Base-by-base conservation (phyloP, 495 filamentous ascomycete genomes). In the Aspergillus heteromorphus region DNA sequence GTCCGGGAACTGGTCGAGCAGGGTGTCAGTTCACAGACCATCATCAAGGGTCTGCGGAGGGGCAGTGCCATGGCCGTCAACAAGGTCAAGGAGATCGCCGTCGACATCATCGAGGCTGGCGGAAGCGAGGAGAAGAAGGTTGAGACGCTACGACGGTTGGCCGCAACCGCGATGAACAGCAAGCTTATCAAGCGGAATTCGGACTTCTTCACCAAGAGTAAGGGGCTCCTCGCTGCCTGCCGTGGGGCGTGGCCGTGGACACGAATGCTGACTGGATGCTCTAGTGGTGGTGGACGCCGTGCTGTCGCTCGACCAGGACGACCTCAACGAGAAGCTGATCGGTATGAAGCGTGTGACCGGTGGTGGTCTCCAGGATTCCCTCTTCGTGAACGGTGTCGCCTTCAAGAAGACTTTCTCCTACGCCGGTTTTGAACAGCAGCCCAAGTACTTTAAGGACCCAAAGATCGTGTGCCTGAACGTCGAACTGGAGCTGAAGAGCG, bases 341-440 rank as follows among this genome's bases (percentile, higher is more conserved):
- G 93, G 93, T 61, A 83, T 97, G 67, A 98, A 98, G 79, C 96
- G 96, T 74, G 87, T 97, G 55, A 92, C 92, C 47, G 93, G 93
- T 67, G 93, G 93, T 73, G 95, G 91, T 43, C 83, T 98, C 17
- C 92, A 96, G 66, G 93, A 98, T 68, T 96, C 92, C 8, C 83
- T 97, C 30, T 98, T 97, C 75, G 87, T 98, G 61, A 92, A 98
- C 69, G 93, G 93, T 67, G 93, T 98, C 42, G 92, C 93, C 31
- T 98, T 98, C 79, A 98, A 98, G 81, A 98, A 98, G 79, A 98
- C 93, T 40, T 98, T 98, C 75, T 91, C 93, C 36, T 98, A 98
- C 67, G 93, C 93, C 62, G 93, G 93, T 61, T 98, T 98, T 73
- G 93, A 98, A 73, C 93, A 98, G 72, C 93, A 98, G 75, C 93